Percentiles rank a stretch among this genome's conserved stretches.
phyloP scores from a whole-genome alignment of 225 moss, liverwort and hornwort genomes.

The Pseudoscleropodium purum region DNA sequence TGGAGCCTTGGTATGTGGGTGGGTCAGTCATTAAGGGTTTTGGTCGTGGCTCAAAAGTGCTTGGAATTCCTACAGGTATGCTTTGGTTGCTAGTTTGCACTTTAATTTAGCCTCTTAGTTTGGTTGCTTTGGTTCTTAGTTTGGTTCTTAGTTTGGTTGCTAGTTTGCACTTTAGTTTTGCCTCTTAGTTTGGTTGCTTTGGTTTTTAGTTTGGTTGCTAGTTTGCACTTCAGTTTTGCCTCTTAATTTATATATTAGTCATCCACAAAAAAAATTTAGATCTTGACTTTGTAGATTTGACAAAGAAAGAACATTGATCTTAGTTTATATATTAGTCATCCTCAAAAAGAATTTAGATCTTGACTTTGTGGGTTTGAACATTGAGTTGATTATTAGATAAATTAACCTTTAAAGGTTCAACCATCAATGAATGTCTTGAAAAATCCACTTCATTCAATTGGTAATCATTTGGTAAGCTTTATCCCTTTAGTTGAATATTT shows the following conservation, averaged over 20 bases:
- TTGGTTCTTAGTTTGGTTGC: no score
- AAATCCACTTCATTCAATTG: background rate
- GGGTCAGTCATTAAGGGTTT: constrained; percentile 71
- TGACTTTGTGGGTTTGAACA: background rate
- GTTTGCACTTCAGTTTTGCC: background rate
- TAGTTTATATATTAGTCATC: no score
- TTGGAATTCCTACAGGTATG: constrained; percentile 61
- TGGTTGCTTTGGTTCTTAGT: no score
- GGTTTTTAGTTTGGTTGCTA: no score
- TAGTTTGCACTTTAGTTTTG: background rate
- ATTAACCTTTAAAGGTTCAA: background rate
- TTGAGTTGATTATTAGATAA: background rate
- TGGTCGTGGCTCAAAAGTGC: constrained; percentile 81
- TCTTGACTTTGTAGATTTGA: background rate
- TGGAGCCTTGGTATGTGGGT: constrained; percentile 67
- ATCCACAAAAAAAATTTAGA: background rate
- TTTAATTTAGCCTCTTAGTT: no score
- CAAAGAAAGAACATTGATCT: background rate
- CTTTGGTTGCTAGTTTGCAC: background rate
- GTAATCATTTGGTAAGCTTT: background rate
- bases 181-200: background rate
- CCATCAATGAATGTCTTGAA: background rate
- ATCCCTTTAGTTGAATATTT: background rate
- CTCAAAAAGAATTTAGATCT: no score
- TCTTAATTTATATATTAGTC: background rate